Evolutionary conservation across 2,329 filamentous ascomycete species (phyloP), one percentile per base, ranked within the genome.

Genomic region (Ustilaginoidea virens): DNA sequence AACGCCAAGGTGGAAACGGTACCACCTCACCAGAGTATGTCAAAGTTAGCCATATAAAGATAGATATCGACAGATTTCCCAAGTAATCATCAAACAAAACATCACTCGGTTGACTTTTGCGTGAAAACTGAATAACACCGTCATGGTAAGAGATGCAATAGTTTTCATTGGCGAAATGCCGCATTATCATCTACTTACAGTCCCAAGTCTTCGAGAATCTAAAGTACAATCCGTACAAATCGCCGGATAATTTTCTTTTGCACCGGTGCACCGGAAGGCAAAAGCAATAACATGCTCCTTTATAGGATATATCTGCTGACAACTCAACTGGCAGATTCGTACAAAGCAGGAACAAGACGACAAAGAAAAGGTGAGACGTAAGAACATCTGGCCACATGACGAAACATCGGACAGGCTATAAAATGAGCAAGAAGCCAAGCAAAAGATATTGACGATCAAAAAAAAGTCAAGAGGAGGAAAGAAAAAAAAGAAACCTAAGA

Each of bases 181-280:
- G 18, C 17, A 23, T 13, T 10, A 23, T 23, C 13, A 19, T 25
- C n/a, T 25, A 15, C 28, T 23, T 21, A 24, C 25, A 26, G 26
- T 17, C 25, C 30, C 28, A 16, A 19, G 27, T 26, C 27, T 34
- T 18, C 26, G 25, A 46, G 38, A 44, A 52, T 47, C 44, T 56
- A 56, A 46, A 47, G 49, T 56, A 58, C 53, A 58, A 53, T 48
- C 42, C 40, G 40, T 39, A 41, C 47, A 41, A 44, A 51, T 47
- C 33, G 39, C 39, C 30, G 17, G 25, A 16, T 20, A 15, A 19
- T n/a, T 40, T 40, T 40, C 36, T 38, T 33, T 22, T 32, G 30
- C 17, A 9, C 11, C 12, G 17, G 17, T 7, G 12, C 18, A 25
- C 12, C 8, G 21, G 26, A 14, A 28, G 7, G 14, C n/a, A 26